A percentile compares a stretch with the other conserved stretches of the same genome.
These are phyloP conservation scores for Metarhizium guizhouense DNA, from an alignment of 2,329 filamentous ascomycete genomes.

Conservation along the genomic window DNA sequence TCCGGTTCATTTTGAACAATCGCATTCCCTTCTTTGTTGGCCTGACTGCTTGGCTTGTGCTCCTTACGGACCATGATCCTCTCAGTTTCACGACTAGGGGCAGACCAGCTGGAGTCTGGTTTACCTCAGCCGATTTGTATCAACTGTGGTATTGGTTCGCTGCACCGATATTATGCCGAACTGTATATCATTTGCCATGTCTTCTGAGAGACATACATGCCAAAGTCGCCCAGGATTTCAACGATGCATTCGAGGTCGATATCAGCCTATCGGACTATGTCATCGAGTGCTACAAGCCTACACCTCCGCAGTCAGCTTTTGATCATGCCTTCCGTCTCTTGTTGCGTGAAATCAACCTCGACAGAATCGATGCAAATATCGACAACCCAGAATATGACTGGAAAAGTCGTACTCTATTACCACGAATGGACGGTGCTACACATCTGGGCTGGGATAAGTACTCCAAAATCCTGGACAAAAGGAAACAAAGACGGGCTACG, in stretches of 20 bases:
- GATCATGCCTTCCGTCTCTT: background rate
- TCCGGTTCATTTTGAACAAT: background rate
- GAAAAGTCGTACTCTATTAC: background rate
- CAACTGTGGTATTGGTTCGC: slow-evolving; percentile 2
- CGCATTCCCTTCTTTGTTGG: background rate
- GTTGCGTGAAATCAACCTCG: background rate
- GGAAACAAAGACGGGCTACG: background rate
- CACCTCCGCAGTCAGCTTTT: background rate
- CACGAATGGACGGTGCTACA: background rate
- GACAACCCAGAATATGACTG: background rate
- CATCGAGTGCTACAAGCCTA: slow-evolving; percentile 5
- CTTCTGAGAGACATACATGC: background rate
- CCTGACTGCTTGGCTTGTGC: background rate
- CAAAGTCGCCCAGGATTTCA: background rate
- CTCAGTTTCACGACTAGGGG: background rate
- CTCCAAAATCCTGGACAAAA: background rate
- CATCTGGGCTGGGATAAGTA: slow-evolving; percentile 1
- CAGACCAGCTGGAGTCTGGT: background rate
- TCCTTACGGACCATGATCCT: background rate
- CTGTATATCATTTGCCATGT: background rate
- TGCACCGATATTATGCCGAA: background rate
- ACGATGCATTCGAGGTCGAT: slow-evolving; percentile 2
- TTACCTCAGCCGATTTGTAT: background rate
- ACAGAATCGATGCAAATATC: background rate
- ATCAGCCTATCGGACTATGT: slow-evolving; percentile 1